Conservation (phyloP, 768 basidiomycete genomes). For the Termitomyces sp. region DNA sequence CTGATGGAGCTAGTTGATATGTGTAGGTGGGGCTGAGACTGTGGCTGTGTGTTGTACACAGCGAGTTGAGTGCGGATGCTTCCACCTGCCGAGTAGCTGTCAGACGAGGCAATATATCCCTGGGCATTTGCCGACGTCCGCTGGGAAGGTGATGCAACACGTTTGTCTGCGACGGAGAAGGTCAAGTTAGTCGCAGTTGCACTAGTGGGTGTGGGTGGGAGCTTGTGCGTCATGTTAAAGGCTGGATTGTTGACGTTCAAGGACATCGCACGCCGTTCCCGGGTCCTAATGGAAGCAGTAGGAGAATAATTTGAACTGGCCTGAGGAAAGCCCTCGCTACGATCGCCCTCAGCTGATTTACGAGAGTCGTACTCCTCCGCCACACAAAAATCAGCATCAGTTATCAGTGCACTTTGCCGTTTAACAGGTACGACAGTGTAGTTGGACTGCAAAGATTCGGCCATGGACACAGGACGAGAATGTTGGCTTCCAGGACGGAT, state of each 20-base stretch:
- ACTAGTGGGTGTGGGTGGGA: slow-evolving; percentile 22
- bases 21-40: slow-evolving; percentile 1
- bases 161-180: slow-evolving; percentile 29
- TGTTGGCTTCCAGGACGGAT: slow-evolving; percentile 54
- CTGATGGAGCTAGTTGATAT: slow-evolving; percentile 32
- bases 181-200: slow-evolving; percentile 27
- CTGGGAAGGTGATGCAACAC: slow-evolving; percentile 30
- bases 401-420: slow-evolving; percentile 62
- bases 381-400: slow-evolving; percentile 63
- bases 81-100: slow-evolving; percentile 29
- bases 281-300: slow-evolving; percentile 37
- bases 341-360: slow-evolving; percentile 2
- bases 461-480: slow-evolving; percentile 72
- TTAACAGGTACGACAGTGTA: slow-evolving; percentile 68
- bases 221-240: slow-evolving; percentile 17
- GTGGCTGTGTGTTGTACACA: slow-evolving; percentile 14
- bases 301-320: slow-evolving; percentile 29
- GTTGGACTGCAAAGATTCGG: slow-evolving; percentile 70
- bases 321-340: background rate
- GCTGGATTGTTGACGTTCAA: slow-evolving; percentile 40
- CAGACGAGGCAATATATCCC: slow-evolving; percentile 37
- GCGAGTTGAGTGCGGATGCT: slow-evolving; percentile 45
- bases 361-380: slow-evolving; percentile 43
- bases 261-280: slow-evolving; percentile 63
- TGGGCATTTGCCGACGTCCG: slow-evolving; percentile 29